Evolutionary conservation across 352 stramenopile species (phyloP).

Genomic region (Globisporangium lucens): DNA sequence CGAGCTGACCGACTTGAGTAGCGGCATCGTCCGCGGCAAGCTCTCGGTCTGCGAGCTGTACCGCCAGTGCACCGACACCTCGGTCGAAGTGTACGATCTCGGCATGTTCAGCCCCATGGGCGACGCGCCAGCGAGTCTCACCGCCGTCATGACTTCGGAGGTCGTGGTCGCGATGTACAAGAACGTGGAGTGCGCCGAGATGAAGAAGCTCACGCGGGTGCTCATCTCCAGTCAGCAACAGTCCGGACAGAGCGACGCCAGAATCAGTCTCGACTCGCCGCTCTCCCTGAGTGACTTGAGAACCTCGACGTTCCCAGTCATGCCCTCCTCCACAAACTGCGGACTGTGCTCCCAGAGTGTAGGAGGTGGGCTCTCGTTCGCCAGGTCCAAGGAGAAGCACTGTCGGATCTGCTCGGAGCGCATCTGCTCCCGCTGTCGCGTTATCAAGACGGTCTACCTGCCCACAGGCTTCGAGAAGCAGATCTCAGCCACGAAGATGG

Average conservation of each 20-base stretch:
- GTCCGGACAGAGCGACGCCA: no score
- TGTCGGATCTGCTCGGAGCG: constrained; percentile 11
- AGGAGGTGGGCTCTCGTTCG: background rate
- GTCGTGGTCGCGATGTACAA: background rate
- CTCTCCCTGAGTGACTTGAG: no score
- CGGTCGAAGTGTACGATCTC: background rate
- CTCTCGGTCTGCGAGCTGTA: background rate
- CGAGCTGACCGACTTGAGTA: background rate
- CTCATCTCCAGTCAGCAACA: no score
- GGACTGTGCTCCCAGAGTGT: background rate
- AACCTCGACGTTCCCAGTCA: no score
- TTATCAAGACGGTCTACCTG: constrained; percentile 21
- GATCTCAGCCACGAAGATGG: constrained; percentile 18
- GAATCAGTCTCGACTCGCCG: no score
- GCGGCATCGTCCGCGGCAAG: background rate
- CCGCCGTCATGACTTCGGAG: background rate
- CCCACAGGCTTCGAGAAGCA: constrained; percentile 20
- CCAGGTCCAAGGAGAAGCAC: constrained; percentile 3
- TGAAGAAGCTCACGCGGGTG: background rate
- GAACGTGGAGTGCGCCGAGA: constrained; percentile 21
- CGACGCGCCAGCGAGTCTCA: background rate
- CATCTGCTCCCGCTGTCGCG: constrained; percentile 19
- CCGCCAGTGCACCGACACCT: background rate
- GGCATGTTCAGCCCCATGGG: background rate
- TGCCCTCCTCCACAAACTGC: no score